These are phyloP conservation scores for Nepenthes gracilis DNA, from an alignment of 148 eudicot species.

Conservation along the genomic window DNA sequence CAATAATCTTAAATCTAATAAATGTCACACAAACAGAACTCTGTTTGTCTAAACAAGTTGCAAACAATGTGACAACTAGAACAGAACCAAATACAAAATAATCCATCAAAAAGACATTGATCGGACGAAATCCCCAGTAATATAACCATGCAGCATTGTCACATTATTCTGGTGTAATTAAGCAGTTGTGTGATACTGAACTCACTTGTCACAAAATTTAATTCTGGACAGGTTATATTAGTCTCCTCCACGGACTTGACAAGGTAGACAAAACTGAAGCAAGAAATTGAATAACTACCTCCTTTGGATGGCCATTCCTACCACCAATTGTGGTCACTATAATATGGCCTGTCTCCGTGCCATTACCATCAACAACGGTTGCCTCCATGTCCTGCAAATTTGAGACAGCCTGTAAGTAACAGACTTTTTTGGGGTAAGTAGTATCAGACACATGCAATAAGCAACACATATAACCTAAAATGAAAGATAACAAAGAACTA, in stretches of 20 bases:
- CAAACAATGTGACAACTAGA: too few species aligned
- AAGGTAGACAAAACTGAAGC: background rate
- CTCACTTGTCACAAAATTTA: too few species aligned
- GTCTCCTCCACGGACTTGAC: background rate
- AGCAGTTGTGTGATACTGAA: too few species aligned
- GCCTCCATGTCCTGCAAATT: slow-evolving; percentile 62
- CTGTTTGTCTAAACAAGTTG: too few species aligned
- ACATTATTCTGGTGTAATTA: too few species aligned
- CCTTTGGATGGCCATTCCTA: slow-evolving; percentile 77
- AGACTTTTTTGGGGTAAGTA: background rate
- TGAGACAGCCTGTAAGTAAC: slow-evolving; percentile 3
- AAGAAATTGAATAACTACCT: slow-evolving; percentile 21
- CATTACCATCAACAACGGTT: slow-evolving; percentile 64
- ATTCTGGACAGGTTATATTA: too few species aligned
- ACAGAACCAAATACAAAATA: too few species aligned
- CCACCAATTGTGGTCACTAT: slow-evolving; percentile 81
- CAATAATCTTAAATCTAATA: too few species aligned
- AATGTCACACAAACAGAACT: too few species aligned
- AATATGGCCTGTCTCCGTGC: slow-evolving; percentile 80
- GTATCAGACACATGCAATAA: background rate
- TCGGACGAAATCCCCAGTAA: too few species aligned
- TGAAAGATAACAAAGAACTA: background rate
- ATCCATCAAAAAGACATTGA: too few species aligned
- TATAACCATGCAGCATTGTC: too few species aligned
- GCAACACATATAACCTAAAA: background rate